phyloP scores from a whole-genome alignment of 768 basidiomycete genomes.

The Mycena capillaripes region DNA sequence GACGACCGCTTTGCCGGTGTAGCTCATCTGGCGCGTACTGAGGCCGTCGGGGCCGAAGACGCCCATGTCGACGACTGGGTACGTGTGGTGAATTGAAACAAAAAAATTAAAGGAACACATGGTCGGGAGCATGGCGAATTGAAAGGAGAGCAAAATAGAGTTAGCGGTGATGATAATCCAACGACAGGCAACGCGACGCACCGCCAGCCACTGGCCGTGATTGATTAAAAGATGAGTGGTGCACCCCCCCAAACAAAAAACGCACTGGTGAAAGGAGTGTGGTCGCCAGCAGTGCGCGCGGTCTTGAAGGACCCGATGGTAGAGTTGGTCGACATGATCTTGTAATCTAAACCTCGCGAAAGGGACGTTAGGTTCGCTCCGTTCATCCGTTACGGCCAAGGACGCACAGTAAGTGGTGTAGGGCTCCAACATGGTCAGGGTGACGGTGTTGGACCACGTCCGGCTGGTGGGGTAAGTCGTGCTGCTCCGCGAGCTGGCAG shows the following conservation, averaged over 20 bases:
- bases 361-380: constrained; percentile 3
- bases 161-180: constrained; percentile 6
- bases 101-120: constrained; percentile 9
- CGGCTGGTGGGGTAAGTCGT: constrained; percentile 22
- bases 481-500: constrained; percentile 21
- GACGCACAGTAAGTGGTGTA: constrained; percentile 16
- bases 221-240: constrained; percentile 6
- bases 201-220: constrained; percentile 13
- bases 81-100: not conserved
- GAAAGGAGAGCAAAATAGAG: constrained; percentile 15
- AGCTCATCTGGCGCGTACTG: constrained; percentile 22
- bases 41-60: constrained; percentile 21
- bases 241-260: constrained; percentile 2
- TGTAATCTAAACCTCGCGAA: constrained; percentile 4
- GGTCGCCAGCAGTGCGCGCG: constrained; percentile 18
- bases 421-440: constrained; percentile 13
- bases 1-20: constrained; percentile 14
- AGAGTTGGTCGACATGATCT: constrained; percentile 14
- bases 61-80: constrained; percentile 19
- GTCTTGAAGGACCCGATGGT: constrained; percentile 22
- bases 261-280: constrained; percentile 19
- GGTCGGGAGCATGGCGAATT: constrained; percentile 12
- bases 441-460: constrained; percentile 23
- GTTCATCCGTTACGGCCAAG: constrained; percentile 14
- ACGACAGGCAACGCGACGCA: constrained; percentile 18